phyloP scores from a whole-genome alignment of 352 stramenopile genomes.

The Phytophthora uliginosa region DNA sequence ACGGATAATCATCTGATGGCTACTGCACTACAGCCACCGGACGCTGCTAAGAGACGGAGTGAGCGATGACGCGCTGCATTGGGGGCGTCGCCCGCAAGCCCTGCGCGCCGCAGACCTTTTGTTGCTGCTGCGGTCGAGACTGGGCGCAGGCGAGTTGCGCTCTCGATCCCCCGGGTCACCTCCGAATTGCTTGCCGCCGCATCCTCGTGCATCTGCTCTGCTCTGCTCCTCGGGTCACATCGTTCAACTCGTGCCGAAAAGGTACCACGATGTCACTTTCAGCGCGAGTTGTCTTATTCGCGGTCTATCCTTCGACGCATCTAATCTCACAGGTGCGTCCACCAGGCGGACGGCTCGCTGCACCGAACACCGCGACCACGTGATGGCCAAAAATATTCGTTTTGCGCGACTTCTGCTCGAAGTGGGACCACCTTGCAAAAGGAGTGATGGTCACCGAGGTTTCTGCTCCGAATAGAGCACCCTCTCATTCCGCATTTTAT shows the following conservation, averaged over 20 bases:
- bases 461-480: slow-evolving; percentile 11
- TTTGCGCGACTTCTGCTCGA: slow-evolving; percentile 14
- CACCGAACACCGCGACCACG: slow-evolving; percentile 8
- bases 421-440: not conserved
- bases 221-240: not conserved
- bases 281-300: not conserved
- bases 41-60: slow-evolving; percentile 4
- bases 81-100: too few relatives aligned
- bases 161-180: not conserved
- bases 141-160: not conserved
- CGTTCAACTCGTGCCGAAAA: slow-evolving; percentile 10
- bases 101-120: too few relatives aligned
- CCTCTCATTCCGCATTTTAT: slow-evolving; percentile 28
- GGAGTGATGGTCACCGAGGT: slow-evolving; percentile 10
- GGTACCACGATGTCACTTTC: not conserved
- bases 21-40: slow-evolving; percentile 19
- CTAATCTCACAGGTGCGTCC: slow-evolving; percentile 19
- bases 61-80: not conserved
- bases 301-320: not conserved
- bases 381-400: slow-evolving; percentile 15
- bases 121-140: too few relatives aligned
- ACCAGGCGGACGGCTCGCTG: slow-evolving; percentile 16
- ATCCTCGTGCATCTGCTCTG: not conserved
- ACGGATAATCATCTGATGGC: too few relatives aligned
- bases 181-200: not conserved